phyloP scores from a whole-genome alignment of 768 basidiomycete species.

The Amylocystis lapponica region DNA sequence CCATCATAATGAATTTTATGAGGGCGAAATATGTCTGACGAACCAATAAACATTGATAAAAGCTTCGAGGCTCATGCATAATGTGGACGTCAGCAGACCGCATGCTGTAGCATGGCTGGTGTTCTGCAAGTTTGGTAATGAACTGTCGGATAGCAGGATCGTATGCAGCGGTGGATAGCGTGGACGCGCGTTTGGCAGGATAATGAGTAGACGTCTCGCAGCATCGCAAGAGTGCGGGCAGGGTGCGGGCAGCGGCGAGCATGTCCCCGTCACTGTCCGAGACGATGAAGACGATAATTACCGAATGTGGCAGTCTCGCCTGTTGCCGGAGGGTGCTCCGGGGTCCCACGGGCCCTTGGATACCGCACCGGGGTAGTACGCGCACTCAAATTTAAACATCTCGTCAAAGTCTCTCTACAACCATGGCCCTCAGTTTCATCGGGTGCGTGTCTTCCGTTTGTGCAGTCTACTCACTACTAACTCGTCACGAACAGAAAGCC shows the following conservation, averaged over 20 bases:
- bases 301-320: no score
- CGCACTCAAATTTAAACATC: conserved; percentile 5
- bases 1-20: background rate
- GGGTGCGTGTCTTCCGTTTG: conserved; percentile 38
- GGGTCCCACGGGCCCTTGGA: no score
- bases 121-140: conserved; percentile 17
- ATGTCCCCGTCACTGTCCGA: no score
- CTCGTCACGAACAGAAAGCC: conserved; percentile 53
- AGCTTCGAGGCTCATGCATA: conserved; percentile 20
- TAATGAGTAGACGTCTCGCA: no score
- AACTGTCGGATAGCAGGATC: conserved; percentile 21
- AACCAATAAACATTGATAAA: conserved; percentile 22
- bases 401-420: conserved; percentile 1
- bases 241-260: no score
- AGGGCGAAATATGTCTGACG: conserved; percentile 3
- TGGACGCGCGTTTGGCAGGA: no score
- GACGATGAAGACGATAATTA: no score
- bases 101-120: conserved; percentile 24
- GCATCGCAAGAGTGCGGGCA: no score
- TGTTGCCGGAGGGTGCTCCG: no score
- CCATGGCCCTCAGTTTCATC: conserved; percentile 73
- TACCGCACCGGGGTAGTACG: no score
- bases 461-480: conserved; percentile 9
- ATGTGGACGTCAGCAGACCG: conserved; percentile 17
- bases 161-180: conserved; percentile 11